Percentiles rank a stretch among this genome's conserved stretches.
These are phyloP conservation scores for Mycena belliarum DNA, from an alignment of 768 basidiomycete species.

Conservation along the genomic window DNA sequence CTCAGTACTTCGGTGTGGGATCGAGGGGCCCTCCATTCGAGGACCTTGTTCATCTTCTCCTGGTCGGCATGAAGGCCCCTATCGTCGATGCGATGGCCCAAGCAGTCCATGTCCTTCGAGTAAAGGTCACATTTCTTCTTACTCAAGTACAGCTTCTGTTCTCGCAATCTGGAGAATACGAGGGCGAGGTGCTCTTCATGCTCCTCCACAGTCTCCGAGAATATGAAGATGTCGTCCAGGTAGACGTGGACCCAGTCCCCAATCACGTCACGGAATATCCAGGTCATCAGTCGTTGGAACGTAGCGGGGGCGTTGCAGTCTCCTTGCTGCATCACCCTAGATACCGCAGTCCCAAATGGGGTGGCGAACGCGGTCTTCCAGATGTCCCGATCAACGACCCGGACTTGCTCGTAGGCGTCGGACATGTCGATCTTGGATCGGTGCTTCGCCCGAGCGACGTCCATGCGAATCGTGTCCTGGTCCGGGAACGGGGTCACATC, in stretches of 20 bases:
- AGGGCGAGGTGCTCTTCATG: conserved; percentile 35
- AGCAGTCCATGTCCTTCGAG: conserved; percentile 17
- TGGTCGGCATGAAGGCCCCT: conserved; percentile 30
- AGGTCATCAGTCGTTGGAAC: conserved; percentile 45
- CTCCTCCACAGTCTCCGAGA: conserved; percentile 35
- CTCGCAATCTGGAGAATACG: conserved; percentile 31
- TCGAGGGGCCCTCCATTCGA: not conserved
- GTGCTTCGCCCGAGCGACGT: too few relatives aligned
- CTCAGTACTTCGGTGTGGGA: not conserved
- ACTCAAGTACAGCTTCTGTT: conserved; percentile 34
- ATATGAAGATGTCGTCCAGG: conserved; percentile 47
- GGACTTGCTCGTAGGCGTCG: conserved; percentile 37
- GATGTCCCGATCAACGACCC: conserved; percentile 24
- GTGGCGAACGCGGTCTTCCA: conserved; percentile 29
- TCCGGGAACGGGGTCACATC: too few relatives aligned
- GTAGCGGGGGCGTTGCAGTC: conserved; percentile 50
- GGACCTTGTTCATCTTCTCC: conserved; percentile 9
- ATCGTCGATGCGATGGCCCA: conserved; percentile 31
- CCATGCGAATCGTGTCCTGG: too few relatives aligned
- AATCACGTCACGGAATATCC: conserved; percentile 38
- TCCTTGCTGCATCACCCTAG: conserved; percentile 25
- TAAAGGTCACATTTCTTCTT: conserved; percentile 27
- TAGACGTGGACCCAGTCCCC: conserved; percentile 43
- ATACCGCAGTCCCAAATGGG: not conserved
- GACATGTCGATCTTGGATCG: conserved; percentile 32